Evolutionary conservation across 192 early-diverging fungal genomes (phyloP).

Genomic region (Bifiguratus adelaidae): DNA sequence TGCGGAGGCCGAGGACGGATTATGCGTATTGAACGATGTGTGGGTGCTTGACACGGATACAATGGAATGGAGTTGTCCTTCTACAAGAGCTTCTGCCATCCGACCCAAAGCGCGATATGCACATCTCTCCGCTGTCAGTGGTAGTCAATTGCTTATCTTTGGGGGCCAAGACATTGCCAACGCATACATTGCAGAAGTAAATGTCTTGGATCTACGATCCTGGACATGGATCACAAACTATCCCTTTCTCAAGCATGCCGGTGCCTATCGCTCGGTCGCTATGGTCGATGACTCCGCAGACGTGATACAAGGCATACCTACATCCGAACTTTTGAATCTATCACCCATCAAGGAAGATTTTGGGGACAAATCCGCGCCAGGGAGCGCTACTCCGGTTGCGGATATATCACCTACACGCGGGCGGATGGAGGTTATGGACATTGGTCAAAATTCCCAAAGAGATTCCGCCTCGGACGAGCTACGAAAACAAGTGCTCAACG

Average conservation of each 20-base stretch:
- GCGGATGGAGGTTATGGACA: too few relatives aligned
- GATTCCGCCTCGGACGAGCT: too few relatives aligned
- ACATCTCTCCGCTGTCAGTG: constrained; percentile 51
- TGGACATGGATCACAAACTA: constrained; percentile 47
- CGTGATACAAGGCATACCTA: too few relatives aligned
- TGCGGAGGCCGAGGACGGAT: constrained; percentile 27
- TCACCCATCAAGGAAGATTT: too few relatives aligned
- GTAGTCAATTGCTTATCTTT: constrained; percentile 44
- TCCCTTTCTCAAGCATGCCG: constrained; percentile 53
- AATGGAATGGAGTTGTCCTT: constrained; percentile 39
- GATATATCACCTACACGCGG: too few relatives aligned
- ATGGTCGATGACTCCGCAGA: constrained; percentile 16
- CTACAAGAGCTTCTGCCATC: constrained; percentile 19
- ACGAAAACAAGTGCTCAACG: too few relatives aligned
- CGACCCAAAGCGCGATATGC: constrained; percentile 62
- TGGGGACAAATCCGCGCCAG: too few relatives aligned
- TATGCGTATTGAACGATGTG: constrained; percentile 54
- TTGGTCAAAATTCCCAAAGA: too few relatives aligned
- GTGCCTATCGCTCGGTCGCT: constrained; percentile 62
- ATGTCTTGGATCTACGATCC: constrained; percentile 48
- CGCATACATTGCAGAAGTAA: constrained; percentile 61
- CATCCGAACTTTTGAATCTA: too few relatives aligned
- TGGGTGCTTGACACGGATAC: constrained; percentile 42
- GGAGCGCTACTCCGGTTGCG: too few relatives aligned
- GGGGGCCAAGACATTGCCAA: constrained; percentile 67